These are phyloP conservation scores for Orbilia brochopaga DNA, from an alignment of 2,329 filamentous ascomycete species.

Conservation along the genomic window DNA sequence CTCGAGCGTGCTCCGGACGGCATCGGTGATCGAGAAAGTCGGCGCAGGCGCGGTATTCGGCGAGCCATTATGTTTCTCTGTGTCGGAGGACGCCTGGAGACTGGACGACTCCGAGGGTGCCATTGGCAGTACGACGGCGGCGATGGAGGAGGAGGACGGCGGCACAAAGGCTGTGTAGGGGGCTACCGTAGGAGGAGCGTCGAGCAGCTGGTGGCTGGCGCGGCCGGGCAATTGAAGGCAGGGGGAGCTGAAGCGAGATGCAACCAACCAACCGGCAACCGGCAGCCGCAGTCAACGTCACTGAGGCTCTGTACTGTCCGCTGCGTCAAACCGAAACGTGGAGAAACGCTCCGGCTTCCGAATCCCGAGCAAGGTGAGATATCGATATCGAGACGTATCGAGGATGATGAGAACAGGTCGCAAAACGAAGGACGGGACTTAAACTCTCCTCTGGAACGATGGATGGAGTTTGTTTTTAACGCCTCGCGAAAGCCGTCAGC, in stretches of 20 bases:
- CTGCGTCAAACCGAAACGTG: too few species aligned
- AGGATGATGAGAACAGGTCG: background rate
- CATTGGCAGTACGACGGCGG: slow-evolving; percentile 26
- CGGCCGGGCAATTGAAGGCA: background rate
- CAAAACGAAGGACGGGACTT: too few species aligned
- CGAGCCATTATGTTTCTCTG: slow-evolving; percentile 35
- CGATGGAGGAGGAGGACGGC: slow-evolving; percentile 9
- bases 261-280: background rate
- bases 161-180: slow-evolving; percentile 7
- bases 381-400: background rate
- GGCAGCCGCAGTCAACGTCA: background rate
- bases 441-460: slow-evolving; percentile 2
- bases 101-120: slow-evolving; percentile 38
- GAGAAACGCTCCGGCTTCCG: too few species aligned
- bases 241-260: slow-evolving; percentile 1
- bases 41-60: slow-evolving; percentile 3
- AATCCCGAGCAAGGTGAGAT: background rate
- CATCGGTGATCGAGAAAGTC: slow-evolving; percentile 24
- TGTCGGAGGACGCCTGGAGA: slow-evolving; percentile 35
- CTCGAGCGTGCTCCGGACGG: slow-evolving; percentile 37
- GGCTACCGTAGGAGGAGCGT: slow-evolving; percentile 20
- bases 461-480: slow-evolving; percentile 15
- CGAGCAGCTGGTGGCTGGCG: slow-evolving; percentile 32
- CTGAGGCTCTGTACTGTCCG: background rate
- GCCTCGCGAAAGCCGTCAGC: slow-evolving; percentile 1